A percentile compares a stretch with the other conserved stretches of the same genome.
Conservation (phyloP, 1,284 basidiomycete genomes). For the Tremellales sp. region DNA sequence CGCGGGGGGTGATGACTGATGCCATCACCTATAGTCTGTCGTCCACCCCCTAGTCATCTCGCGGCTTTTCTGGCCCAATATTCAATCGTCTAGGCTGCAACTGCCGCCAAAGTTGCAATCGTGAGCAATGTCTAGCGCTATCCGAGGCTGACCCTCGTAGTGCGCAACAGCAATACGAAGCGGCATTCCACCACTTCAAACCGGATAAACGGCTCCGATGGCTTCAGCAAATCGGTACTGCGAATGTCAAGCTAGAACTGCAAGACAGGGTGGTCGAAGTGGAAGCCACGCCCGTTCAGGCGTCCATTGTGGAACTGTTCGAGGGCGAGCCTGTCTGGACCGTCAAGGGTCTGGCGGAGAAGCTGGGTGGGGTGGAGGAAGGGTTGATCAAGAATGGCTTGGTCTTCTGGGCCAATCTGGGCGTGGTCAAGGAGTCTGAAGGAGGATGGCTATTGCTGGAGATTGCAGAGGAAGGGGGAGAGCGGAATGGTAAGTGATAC, state of each 20-base stretch:
- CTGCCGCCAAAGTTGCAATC: conserved; percentile 77
- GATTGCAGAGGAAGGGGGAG: conserved; percentile 51
- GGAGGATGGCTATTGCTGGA: conserved; percentile 53
- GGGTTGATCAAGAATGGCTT: conserved; percentile 66
- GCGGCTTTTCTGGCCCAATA: conserved; percentile 83
- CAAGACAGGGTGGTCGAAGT: conserved; percentile 71
- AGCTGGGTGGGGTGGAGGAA: conserved; percentile 63
- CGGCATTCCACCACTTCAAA: conserved; percentile 73
- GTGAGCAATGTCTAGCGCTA: conserved; percentile 51
- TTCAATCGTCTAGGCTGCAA: conserved; percentile 66
- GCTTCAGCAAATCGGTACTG: conserved; percentile 78
- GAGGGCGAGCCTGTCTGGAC: conserved; percentile 58
- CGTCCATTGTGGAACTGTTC: conserved; percentile 82
- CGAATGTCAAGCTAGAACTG: conserved; percentile 71
- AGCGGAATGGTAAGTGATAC: neutral
- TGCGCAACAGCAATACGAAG: conserved; percentile 68
- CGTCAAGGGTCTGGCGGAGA: conserved; percentile 57
- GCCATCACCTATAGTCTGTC: conserved; percentile 53
- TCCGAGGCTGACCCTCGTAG: conserved; percentile 47
- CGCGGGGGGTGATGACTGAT: neutral
- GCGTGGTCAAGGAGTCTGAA: conserved; percentile 62
- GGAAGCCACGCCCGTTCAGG: conserved; percentile 79
- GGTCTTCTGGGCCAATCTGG: conserved; percentile 75
- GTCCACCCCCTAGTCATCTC: conserved; percentile 87
- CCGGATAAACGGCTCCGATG: conserved; percentile 85